Conservation (phyloP, 441 rosid genomes). For the Populus hybrid region DNA sequence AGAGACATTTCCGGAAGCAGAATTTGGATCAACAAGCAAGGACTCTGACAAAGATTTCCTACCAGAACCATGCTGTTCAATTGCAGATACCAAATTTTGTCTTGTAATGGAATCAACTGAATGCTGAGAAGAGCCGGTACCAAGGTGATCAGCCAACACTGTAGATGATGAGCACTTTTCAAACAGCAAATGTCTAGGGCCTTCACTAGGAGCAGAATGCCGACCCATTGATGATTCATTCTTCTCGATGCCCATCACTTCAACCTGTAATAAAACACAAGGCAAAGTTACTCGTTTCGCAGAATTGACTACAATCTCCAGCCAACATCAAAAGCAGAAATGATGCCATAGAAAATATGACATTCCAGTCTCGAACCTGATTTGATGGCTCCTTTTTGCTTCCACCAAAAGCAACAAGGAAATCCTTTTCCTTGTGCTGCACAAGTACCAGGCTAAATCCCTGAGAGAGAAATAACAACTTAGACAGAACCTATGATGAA, state of each 20-base stretch:
- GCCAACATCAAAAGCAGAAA: background rate
- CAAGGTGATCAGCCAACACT: conserved; percentile 45
- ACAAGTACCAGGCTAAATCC: conserved; percentile 90
- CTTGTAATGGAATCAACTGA: conserved; percentile 54
- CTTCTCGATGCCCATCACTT: conserved; percentile 72
- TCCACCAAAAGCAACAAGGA: conserved; percentile 96
- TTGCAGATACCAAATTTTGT: conserved; percentile 73
- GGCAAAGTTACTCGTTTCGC: conserved; percentile 2
- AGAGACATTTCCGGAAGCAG: conserved; percentile 69
- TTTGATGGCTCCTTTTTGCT: conserved; percentile 78
- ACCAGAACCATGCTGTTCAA: conserved; percentile 85
- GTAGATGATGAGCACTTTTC: conserved; percentile 57
- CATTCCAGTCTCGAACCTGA: conserved; percentile 58
- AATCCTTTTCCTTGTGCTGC: conserved; percentile 88
- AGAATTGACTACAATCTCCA: background rate
- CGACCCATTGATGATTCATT: conserved; percentile 50
- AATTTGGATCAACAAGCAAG: conserved; percentile 47
- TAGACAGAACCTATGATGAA: conserved; percentile 4
- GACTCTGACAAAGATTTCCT: conserved; percentile 85
- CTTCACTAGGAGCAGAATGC: conserved; percentile 51
- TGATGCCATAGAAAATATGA: background rate
- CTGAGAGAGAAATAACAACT: conserved; percentile 34
- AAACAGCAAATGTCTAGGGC: conserved; percentile 42
- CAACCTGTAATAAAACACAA: conserved; percentile 52
- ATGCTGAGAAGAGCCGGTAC: conserved; percentile 59